Base-by-base conservation (phyloP, 371 early-diverging fungal species). In the Actinomortierella ambigua region DNA sequence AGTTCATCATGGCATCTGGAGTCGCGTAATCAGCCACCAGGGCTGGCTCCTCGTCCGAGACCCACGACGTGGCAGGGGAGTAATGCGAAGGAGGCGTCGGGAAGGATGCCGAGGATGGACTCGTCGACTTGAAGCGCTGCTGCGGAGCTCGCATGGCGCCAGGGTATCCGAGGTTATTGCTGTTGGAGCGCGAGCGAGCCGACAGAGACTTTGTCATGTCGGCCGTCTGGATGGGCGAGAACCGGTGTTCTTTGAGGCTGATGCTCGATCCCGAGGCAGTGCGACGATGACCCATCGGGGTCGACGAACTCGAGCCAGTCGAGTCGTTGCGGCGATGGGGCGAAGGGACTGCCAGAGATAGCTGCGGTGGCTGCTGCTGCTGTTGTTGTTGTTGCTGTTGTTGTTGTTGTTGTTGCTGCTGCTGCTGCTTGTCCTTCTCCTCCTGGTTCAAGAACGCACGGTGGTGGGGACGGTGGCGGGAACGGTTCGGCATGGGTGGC, bases 401-500 rank as follows among this genome's bases (percentile, higher is more conserved):
- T 40, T 13, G 59, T 64, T 56, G 39, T 34, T n/a, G n/a, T n/a
- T 34, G 34, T 11, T 34, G 34, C 34, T 34, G 4, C 7, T 34
- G 7, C 34, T 34, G 4, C 4, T 34, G 4, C 7, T 34, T 34
- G n/a, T 49, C 41, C 3, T 57, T 56, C 1, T 60, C 57, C 17
- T 53, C 56, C 4, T 56, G 59, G 53, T 59, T 42, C 39, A 59
- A 56, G 57, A 69, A 63, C 18, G 64, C 55, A 15, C 69, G 69
- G 66, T 70, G 81, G 29, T 68, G 64, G 47, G 76, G 57, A 56
- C 59, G 54, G 61, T 77, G 55, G 66, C 71, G 53, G 29, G 70
- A 75, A 43, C 71, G 80, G 53, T 77, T 69, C 47, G 75, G 65
- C 79, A 57, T 73, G 54, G 59, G 79, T 63, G 66, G 80, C 66